Base-by-base conservation (phyloP, 169 alveolate genomes). In the Besnoitia besnoiti region DNA sequence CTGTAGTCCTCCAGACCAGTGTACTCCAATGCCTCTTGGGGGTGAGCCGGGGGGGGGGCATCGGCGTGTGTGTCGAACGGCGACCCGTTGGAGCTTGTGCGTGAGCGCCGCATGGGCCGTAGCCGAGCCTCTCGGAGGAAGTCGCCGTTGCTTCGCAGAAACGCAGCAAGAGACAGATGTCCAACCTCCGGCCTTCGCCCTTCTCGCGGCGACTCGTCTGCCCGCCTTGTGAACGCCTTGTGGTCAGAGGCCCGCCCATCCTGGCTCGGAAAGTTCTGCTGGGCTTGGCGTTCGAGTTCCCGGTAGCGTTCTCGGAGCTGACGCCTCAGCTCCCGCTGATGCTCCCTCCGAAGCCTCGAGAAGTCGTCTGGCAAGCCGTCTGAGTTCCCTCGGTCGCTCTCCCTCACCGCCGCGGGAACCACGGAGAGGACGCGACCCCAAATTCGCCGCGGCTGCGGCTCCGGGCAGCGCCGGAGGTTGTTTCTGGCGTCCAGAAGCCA, bases 401-500 rank as follows among this genome's bases (percentile, higher is more conserved):
- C 67, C 24, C 67, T 55, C 67, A n/a, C 67, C 5, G 67, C 12
- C 30, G 12, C 67, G 30, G 67, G 67, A n/a, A 55, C 67, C 82
- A 37, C n/a, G 0, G 82, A 73, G 39, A 73, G 46, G 2, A 73
- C 82, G 46, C 82, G 82, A 19, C 82, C 82, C 46, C 82, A n/a
- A 19, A 73, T n/a, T 8, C 27, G 39, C 27, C 82, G 44, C 40
- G 46, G 82, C 82, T 19, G 82, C 3, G 59, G 42, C 61, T 85
- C 91, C 10, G 77, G 62, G 30, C 21, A 75, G 42, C 51, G 85
- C 73, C 92, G 76, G 8, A 89, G 49, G 49, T 73, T 82, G n/a
- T 80, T 82, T 35, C 62, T 62, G 33, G 92, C 92, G 30, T 55
- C 40, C 35, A 89, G 30, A 5, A 89, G 85, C 92, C 92, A 89